Base-by-base conservation (phyloP, 2,329 filamentous ascomycete genomes). In the Ciborinia camelliae region DNA sequence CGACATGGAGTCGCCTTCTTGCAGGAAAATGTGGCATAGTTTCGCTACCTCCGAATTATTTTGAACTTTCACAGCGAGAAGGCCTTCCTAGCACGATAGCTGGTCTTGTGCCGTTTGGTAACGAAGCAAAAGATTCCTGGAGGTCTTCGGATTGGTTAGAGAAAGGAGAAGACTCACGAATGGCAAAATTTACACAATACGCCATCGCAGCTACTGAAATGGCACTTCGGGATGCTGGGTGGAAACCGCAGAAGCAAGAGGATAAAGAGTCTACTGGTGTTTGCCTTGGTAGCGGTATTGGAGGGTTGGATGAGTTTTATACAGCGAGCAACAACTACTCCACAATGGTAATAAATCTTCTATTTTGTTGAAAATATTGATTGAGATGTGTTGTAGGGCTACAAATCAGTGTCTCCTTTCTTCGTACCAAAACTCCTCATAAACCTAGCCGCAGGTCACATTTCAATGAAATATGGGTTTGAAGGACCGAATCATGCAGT, bases 341-440 rank as follows among this genome's bases (percentile, higher is more conserved):
- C 30, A 47, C 20, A 26, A 58, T 47, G 68, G 63, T 43, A 65
- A 37, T 52, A 20, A 18, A 59, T 28, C 23, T 37, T 50, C 23
- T 51, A 23, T 26, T 28, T 39, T n/a, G 35, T 12, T 37, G 9
- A 37, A 62, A 51, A 66, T 43, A 28, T 63, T 65, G 67, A 71
- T 70, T 72, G 63, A 71, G 67, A 71, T 48, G 57, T 39, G 35
- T 61, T 66, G 43, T 61, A 95, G 91, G 94, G 94, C 68, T 96
- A 97, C 76, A 91, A 86, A 71, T 97, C 95, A 73, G 90, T 98
- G 2, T 96, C 93, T 41, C 95, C 95, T 1, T 80, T 97, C 4
- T 98, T 99, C 74, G 92, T 98, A 9, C 95, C 95, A 8, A 90
- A 91, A 71, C 86, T 98, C 9, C 82, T 99, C 58, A 97, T 96